phyloP scores from a whole-genome alignment of 805 yeast species.

The Yamadazyma endophytica region DNA sequence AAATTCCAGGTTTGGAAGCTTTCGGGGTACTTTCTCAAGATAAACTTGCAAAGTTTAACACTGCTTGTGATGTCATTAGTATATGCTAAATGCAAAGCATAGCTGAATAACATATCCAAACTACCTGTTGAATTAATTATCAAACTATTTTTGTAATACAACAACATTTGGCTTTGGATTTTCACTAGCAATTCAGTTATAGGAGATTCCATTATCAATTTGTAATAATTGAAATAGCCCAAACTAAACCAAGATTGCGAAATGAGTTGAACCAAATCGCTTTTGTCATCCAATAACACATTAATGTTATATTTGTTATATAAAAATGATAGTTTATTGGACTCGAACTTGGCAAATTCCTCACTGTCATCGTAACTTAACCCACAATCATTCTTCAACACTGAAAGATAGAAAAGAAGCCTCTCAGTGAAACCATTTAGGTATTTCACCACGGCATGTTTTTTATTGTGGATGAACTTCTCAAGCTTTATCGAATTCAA shows the following conservation, averaged over 20 bases:
- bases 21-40: slow-evolving; percentile 49
- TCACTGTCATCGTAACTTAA: slow-evolving; percentile 24
- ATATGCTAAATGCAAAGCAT: slow-evolving; percentile 47
- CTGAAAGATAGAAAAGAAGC: slow-evolving; percentile 21
- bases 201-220: slow-evolving; percentile 22
- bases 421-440: slow-evolving; percentile 15
- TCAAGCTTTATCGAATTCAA: slow-evolving; percentile 19
- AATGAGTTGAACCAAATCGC: slow-evolving; percentile 22
- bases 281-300: slow-evolving; percentile 21
- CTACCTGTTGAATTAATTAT: slow-evolving; percentile 34
- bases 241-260: slow-evolving; percentile 36
- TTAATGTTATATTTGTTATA: slow-evolving; percentile 32
- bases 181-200: slow-evolving; percentile 14
- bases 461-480: slow-evolving; percentile 23
- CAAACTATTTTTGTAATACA: slow-evolving; percentile 31
- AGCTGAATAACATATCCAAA: slow-evolving; percentile 29
- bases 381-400: slow-evolving; percentile 18
- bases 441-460: slow-evolving; percentile 16
- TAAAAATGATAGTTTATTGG: slow-evolving; percentile 28
- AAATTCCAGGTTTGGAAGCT: slow-evolving; percentile 65
- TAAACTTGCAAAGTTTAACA: slow-evolving; percentile 42
- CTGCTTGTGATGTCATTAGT: slow-evolving; percentile 40
- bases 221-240: slow-evolving; percentile 27
- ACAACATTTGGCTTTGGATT: slow-evolving; percentile 14
- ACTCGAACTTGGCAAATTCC: slow-evolving; percentile 7